Evolutionary conservation across 768 basidiomycete genomes (phyloP).

Genomic region (Podaxis pistillaris): DNA sequence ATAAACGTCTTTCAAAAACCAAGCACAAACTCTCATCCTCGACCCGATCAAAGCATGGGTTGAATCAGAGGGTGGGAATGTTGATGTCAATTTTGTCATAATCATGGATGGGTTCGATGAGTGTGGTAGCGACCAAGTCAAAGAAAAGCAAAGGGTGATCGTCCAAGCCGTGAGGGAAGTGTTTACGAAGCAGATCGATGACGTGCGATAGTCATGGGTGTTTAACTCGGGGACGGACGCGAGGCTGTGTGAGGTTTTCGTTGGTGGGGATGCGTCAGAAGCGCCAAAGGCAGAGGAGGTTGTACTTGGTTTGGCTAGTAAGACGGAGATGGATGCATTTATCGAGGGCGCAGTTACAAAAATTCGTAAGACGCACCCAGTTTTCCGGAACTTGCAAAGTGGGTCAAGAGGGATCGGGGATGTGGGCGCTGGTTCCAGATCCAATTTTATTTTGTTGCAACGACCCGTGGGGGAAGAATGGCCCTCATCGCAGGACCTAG

Average conservation of each 20-base stretch:
- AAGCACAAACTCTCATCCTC: background rate
- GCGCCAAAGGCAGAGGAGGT: background rate
- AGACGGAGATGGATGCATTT: slow-evolving; percentile 1
- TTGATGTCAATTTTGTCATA: slow-evolving; percentile 1
- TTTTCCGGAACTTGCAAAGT: background rate
- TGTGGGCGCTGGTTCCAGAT: background rate
- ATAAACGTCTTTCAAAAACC: background rate
- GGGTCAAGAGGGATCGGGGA: background rate
- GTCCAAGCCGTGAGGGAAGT: background rate
- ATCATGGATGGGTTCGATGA: slow-evolving; percentile 5
- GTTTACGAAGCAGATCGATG: background rate
- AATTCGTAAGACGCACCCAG: background rate
- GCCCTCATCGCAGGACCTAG: background rate
- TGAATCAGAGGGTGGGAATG: background rate
- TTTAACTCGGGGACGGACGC: background rate
- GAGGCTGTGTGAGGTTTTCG: background rate
- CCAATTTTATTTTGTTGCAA: too few species aligned
- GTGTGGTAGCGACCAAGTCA: background rate
- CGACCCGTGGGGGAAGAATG: background rate
- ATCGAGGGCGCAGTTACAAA: background rate
- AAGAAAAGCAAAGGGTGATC: background rate
- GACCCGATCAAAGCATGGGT: slow-evolving; percentile 2
- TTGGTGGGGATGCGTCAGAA: background rate
- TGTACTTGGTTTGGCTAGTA: background rate
- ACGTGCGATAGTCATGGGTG: background rate